Conservation (phyloP, 2,329 filamentous ascomycete species). For the Aurifilum marmelostoma region DNA sequence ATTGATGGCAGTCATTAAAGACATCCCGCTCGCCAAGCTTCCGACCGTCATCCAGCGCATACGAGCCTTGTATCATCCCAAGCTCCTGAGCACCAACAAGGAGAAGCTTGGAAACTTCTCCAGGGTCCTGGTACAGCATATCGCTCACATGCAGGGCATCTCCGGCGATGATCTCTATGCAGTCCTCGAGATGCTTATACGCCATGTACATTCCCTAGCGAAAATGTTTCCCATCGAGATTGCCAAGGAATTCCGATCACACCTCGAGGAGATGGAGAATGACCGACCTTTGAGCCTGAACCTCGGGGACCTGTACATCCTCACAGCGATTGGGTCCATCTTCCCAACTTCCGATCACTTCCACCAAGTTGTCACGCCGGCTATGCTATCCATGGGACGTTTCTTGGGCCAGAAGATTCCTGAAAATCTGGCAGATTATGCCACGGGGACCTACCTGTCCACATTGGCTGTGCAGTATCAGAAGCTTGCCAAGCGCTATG, state of each 20-base stretch:
- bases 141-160: conserved; percentile 53
- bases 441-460: conserved; percentile 76
- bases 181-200: conserved; percentile 77
- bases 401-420: conserved; percentile 81
- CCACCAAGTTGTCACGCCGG: conserved; percentile 90
- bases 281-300: conserved; percentile 55
- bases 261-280: conserved; percentile 61
- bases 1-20: conserved; percentile 67
- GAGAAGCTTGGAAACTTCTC: conserved; percentile 73
- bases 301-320: conserved; percentile 75
- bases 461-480: conserved; percentile 84
- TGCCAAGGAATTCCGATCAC: conserved; percentile 74
- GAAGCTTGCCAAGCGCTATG: conserved; percentile 78
- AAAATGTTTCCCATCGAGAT: conserved; percentile 83
- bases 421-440: conserved; percentile 65
- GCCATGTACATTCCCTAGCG: conserved; percentile 90
- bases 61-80: conserved; percentile 88
- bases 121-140: conserved; percentile 65
- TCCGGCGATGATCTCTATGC: conserved; percentile 58
- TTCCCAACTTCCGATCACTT: conserved; percentile 98
- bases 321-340: conserved; percentile 81
- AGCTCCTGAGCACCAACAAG: conserved; percentile 84
- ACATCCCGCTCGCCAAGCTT: conserved; percentile 65
- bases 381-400: conserved; percentile 80
- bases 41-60: conserved; percentile 86